Conservation (phyloP, 73 alveolate species). For the Paramecium octaurelia region DNA sequence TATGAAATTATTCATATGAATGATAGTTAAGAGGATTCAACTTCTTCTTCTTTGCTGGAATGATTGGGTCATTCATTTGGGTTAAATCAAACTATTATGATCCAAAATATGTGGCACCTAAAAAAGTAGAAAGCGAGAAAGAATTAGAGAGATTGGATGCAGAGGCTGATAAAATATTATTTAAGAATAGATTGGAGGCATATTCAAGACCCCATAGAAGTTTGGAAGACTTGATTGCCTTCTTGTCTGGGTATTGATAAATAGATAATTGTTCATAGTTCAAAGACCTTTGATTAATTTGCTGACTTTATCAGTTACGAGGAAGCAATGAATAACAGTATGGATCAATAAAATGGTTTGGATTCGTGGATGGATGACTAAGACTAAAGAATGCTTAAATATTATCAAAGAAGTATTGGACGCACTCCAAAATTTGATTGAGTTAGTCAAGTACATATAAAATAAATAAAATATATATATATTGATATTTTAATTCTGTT, state of each 20-base stretch:
- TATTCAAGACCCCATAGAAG: conserved; percentile 1
- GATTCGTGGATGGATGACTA: conserved; percentile 52
- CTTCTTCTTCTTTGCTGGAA: background rate
- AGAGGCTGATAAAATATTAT: conserved; percentile 24
- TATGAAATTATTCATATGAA: background rate
- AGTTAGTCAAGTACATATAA: background rate
- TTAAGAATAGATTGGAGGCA: conserved; percentile 39
- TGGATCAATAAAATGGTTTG: conserved; percentile 19
- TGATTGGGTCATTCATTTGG: conserved; percentile 4
- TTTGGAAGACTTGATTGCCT: background rate
- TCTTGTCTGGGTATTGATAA: background rate
- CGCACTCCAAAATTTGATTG: conserved; percentile 1
- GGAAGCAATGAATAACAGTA: conserved; percentile 26
- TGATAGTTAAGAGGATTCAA: conserved; percentile 36
- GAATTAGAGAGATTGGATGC: conserved; percentile 17
- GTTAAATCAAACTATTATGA: conserved; percentile 7
- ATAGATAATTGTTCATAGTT: background rate
- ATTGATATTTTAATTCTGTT: background rate
- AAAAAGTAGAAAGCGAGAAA: background rate
- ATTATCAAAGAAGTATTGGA: conserved; percentile 52
- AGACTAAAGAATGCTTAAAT: conserved; percentile 49
- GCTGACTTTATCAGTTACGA: conserved; percentile 29
- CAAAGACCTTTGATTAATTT: conserved; percentile 17
- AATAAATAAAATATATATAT: too few species aligned
- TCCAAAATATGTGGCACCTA: conserved; percentile 38